Base-by-base conservation (phyloP, 371 early-diverging fungal species). In the Mucor piriformis region DNA sequence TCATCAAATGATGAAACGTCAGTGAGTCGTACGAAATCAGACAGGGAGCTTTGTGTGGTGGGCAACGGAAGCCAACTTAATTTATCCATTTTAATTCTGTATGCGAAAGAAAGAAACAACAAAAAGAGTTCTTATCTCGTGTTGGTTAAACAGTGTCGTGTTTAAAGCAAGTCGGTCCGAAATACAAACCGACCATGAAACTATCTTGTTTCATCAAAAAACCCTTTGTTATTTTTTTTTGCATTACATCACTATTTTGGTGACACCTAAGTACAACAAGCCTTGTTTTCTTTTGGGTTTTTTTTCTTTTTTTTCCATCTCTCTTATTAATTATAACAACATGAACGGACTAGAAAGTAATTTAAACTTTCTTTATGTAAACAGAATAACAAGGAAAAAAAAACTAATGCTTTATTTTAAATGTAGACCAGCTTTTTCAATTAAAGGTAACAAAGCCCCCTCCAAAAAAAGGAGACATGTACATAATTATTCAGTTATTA, bases 341-440 rank as follows among this genome's bases (percentile, higher is more conserved):
- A 67, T 67, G 67, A 67, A 67, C 49, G 63, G 67, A 15, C 56
- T 67, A 59, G 67, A 67, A 63, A 67, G 67, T 67, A 67, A 56
- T n/a, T n/a, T n/a, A n/a, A n/a, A n/a, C n/a, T n/a, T n/a, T n/a
- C 16, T 6, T 21, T 23, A 37, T 35, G 34, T 37, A 37, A 37
- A 11, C n/a, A 8, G 20, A 6, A 18, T 18, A 18, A 42, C n/a
- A 7, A 42, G 18, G 18, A n/a, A 12, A 34, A 33, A 43, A 20
- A 23, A 32, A 40, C 6, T 42, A 46, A 33, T 38, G 4, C 34
- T 54, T 52, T 24, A 13, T 35, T 59, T 59, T 10, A 37, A 37
- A 35, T 23, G 3, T 66, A 84, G 87, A 81, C 66, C 87, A 82
- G 65, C 78, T 90, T 12, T 87, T 90, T 67, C 86, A 90, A 43